A percentile compares a stretch with the other conserved stretches of the same genome.
These are phyloP conservation scores for Termitomyces sp. DNA, from an alignment of 768 basidiomycete species.

Conservation along the genomic window DNA sequence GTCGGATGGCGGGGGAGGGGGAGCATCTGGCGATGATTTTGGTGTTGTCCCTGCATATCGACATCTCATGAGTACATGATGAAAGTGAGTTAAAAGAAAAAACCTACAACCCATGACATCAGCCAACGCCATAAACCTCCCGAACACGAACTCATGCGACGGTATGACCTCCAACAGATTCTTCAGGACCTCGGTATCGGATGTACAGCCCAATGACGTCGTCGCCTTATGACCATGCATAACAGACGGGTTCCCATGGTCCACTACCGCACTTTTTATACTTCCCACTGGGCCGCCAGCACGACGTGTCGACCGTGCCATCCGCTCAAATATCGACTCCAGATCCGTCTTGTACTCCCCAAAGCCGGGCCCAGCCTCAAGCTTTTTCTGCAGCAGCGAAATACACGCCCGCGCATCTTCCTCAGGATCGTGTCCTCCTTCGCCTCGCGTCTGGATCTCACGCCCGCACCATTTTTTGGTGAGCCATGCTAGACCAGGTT, in stretches of 20 bases:
- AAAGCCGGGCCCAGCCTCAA: conserved; percentile 73
- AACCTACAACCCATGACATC: conserved; percentile 76
- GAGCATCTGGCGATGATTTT: conserved; percentile 40
- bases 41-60: conserved; percentile 55
- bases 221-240: conserved; percentile 87
- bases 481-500: conserved; percentile 96
- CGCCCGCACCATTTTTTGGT: conserved; percentile 89
- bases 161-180: conserved; percentile 56
- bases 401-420: conserved; percentile 91
- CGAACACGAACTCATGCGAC: conserved; percentile 81
- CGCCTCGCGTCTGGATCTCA: conserved; percentile 83
- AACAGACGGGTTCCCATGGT: conserved; percentile 77
- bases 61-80: not conserved
- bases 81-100: not conserved
- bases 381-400: conserved; percentile 79
- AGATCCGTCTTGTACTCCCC: conserved; percentile 84
- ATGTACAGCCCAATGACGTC: conserved; percentile 69
- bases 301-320: conserved; percentile 49
- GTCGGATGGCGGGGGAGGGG: conserved; percentile 21
- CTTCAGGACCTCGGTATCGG: conserved; percentile 77
- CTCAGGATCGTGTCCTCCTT: conserved; percentile 90
- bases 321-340: conserved; percentile 87
- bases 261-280: conserved; percentile 67
- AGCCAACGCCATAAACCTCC: conserved; percentile 78
- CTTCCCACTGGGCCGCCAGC: conserved; percentile 35